These are phyloP conservation scores for Nectriaceae sp. DNA, from an alignment of 2,329 filamentous ascomycete genomes.

Conservation along the genomic window DNA sequence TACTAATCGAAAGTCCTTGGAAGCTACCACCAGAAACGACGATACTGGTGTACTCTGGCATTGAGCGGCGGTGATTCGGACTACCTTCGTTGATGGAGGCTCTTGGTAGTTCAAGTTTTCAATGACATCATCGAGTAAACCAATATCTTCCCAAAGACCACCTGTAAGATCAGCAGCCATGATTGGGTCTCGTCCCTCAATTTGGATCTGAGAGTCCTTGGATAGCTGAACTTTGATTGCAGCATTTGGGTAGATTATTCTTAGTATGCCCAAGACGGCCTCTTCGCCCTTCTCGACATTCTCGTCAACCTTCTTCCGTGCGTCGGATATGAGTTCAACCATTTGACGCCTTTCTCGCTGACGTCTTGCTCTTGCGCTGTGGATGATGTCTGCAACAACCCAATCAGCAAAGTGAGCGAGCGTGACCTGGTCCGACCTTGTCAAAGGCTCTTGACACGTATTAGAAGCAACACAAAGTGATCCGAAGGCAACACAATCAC, in stretches of 20 bases:
- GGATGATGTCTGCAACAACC: conserved; percentile 43
- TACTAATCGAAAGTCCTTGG: conserved; percentile 42
- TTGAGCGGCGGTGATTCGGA: conserved; percentile 40
- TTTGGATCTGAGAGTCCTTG: conserved; percentile 23
- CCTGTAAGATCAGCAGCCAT: conserved; percentile 32
- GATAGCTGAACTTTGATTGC: conserved; percentile 29
- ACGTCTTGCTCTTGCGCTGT: conserved; percentile 37
- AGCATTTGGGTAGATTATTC: conserved; percentile 36
- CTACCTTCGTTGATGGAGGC: conserved; percentile 26
- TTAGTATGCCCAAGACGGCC: conserved; percentile 31
- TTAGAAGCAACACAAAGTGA: conserved; percentile 45
- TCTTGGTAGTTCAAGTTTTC: conserved; percentile 35
- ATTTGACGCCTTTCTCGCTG: conserved; percentile 42
- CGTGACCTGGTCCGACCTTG: conserved; percentile 27
- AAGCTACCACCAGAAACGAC: conserved; percentile 40
- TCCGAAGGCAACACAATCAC: conserved; percentile 41
- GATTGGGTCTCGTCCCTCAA: conserved; percentile 31
- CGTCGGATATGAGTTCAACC: conserved; percentile 33
- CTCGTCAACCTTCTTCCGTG: conserved; percentile 25
- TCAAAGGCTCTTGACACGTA: conserved; percentile 33
- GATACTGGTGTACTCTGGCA: conserved; percentile 34
- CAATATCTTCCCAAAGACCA: conserved; percentile 46
- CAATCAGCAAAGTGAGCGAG: conserved; percentile 31
- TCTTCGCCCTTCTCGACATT: conserved; percentile 15
- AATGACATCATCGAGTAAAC: conserved; percentile 41